These are phyloP conservation scores for Flaveria brownii DNA, from an alignment of 129 eudicot genomes.

Conservation along the genomic window DNA sequence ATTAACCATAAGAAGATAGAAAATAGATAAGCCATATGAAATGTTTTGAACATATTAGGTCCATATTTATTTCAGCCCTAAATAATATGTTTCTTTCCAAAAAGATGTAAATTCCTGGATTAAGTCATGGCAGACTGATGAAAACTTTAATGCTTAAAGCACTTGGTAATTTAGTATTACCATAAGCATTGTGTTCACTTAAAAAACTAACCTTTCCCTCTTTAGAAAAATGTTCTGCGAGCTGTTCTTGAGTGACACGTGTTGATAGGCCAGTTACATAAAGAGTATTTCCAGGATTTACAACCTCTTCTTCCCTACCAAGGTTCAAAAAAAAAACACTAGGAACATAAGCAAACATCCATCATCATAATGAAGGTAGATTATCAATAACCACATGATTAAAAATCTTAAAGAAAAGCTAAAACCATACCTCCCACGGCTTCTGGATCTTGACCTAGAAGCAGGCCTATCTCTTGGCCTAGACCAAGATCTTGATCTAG, in stretches of 20 bases:
- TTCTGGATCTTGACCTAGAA: constrained; percentile 68
- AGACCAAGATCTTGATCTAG: constrained; percentile 65
- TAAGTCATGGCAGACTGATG: background rate
- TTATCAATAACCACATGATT: background rate
- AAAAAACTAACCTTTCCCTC: constrained; percentile 80
- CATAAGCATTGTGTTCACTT: background rate
- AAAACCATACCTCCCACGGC: constrained; percentile 73
- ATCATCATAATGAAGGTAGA: constrained; percentile 9
- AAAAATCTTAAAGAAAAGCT: background rate
- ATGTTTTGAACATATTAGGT: background rate
- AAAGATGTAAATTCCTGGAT: background rate
- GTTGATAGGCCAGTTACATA: constrained; percentile 97
- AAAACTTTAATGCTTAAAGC: background rate
- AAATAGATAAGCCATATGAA: background rate
- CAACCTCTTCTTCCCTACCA: constrained; percentile 51
- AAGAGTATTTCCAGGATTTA: constrained; percentile 86
- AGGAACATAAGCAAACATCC: background rate
- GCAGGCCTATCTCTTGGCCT: constrained; percentile 56
- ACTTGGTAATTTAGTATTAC: background rate
- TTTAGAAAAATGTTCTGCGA: constrained; percentile 84
- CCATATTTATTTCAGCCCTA: background rate
- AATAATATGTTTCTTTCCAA: background rate
- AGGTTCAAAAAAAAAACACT: constrained; percentile 1
- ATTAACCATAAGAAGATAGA: background rate
- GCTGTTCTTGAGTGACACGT: constrained; percentile 84